Evolutionary conservation across 1,284 basidiomycete genomes (phyloP), one percentile per base, ranked within the genome.

Genomic region (Amylostereum areolatum): DNA sequence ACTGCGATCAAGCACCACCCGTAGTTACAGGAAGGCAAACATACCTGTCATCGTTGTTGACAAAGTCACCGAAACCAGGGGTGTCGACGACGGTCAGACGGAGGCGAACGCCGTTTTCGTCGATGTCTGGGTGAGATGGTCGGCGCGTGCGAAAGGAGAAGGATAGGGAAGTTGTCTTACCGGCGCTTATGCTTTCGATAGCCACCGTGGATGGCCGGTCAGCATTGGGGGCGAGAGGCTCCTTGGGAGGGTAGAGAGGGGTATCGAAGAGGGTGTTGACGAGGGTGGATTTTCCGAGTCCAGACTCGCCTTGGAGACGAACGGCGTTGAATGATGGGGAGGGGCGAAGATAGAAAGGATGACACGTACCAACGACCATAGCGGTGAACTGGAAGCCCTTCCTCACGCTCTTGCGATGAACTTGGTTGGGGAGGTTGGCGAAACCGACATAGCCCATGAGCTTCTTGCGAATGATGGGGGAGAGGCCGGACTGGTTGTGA

Each of bases 211-310:
- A 90, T 36, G 92, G 81, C 49, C 83, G 77, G 67, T 97, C 95
- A 35, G 85, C 81, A 50, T 91, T 84, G 36, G 94, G 94, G 49
- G 85, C 81, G 33, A 87, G 75, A 47, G 88, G 80, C 56, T 88
- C 82, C 70, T 93, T 94, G 53, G 88, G 82, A 48, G 89, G 86
- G 69, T 97, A 96, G 54, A 98, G 86, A 54, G 83, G 81, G 43
- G 94, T 96, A 66, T 96, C 92, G 80, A 98, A 98, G 55, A 98
- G 80, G 18, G 95, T 98, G 73, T 98, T 98, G 68, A 98, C 86
- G 64, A 97, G 80, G 8, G 95, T 98, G 12, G 95, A 97, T 76
- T 98, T 98, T 56, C 95, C 95, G 55, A 98, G 78, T 49, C 95
- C 95, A 46, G 94, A 97, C 74, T 98, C 95, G 71, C 94, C 93